These are phyloP conservation scores for Tulasnella sp. DNA, from an alignment of 768 basidiomycete genomes.

Conservation along the genomic window DNA sequence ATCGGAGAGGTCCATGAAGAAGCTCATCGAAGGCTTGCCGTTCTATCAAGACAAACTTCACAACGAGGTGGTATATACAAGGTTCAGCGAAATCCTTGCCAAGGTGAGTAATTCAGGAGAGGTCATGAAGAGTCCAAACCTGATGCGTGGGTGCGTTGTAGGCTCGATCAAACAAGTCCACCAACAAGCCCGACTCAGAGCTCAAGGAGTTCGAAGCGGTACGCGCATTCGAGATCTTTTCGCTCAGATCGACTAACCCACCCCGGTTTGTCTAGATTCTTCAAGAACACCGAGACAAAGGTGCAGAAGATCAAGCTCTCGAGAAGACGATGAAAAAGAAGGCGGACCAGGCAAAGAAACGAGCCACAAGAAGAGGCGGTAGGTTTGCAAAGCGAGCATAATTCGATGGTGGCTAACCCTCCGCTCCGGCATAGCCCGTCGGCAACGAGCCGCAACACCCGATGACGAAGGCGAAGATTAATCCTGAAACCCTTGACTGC, in stretches of 20 bases:
- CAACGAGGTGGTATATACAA: slow-evolving; percentile 75
- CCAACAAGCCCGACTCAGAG: slow-evolving; percentile 91
- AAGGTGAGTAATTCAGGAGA: slow-evolving; percentile 58
- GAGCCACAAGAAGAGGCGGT: slow-evolving; percentile 55
- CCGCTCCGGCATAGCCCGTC: neutral
- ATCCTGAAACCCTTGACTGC: neutral
- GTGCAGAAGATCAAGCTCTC: slow-evolving; percentile 88
- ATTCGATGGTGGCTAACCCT: neutral
- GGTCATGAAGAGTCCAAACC: neutral
- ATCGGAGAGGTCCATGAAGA: slow-evolving; percentile 94
- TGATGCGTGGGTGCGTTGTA: slow-evolving; percentile 41
- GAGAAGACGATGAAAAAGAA: slow-evolving; percentile 85
- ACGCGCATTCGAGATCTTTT: slow-evolving; percentile 38
- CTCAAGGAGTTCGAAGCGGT: slow-evolving; percentile 93
- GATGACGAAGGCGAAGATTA: slow-evolving; percentile 11
- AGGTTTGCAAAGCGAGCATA: neutral
- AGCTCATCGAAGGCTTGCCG: slow-evolving; percentile 87
- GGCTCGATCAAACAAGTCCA: slow-evolving; percentile 89
- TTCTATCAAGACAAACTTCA: slow-evolving; percentile 97
- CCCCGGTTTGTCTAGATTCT: slow-evolving; percentile 61
- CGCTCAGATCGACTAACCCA: neutral
- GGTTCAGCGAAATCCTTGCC: slow-evolving; percentile 86
- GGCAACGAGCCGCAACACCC: slow-evolving; percentile 14
- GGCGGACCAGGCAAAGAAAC: slow-evolving; percentile 77
- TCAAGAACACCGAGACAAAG: slow-evolving; percentile 78